Conservation (phyloP, 352 stramenopile species). For the Phytophthora pini region DNA sequence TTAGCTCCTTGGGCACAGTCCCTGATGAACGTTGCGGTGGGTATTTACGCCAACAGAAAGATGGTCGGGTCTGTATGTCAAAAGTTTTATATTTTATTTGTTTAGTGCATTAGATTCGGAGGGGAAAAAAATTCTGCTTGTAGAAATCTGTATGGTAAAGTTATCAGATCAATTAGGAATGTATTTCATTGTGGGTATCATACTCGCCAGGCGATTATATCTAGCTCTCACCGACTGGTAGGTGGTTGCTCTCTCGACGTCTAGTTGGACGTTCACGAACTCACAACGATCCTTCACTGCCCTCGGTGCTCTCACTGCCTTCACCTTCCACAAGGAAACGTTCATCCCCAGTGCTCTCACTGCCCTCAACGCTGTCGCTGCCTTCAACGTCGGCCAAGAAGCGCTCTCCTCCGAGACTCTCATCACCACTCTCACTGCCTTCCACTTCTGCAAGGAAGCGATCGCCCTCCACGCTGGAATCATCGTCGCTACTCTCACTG, state of each 20-base stretch:
- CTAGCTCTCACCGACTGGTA: background rate
- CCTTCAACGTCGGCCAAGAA: background rate
- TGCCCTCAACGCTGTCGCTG: conserved; percentile 12
- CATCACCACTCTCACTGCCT: conserved; percentile 10
- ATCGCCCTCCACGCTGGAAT: background rate
- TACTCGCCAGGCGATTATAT: too few relatives aligned
- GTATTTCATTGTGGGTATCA: too few relatives aligned
- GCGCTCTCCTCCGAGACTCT: conserved; percentile 1
- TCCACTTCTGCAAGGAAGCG: conserved; percentile 15
- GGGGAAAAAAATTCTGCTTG: background rate
- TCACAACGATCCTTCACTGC: conserved; percentile 16
- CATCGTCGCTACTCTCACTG: conserved; percentile 1
- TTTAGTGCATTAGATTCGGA: background rate
- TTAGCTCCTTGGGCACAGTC: background rate
- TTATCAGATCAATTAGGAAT: too few relatives aligned
- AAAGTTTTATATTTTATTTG: too few relatives aligned
- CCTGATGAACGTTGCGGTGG: background rate
- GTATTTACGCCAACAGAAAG: too few relatives aligned
- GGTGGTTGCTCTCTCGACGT: background rate
- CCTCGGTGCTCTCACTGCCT: conserved; percentile 2
- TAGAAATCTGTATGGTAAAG: too few relatives aligned
- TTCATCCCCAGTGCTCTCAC: background rate
- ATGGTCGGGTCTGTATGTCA: background rate
- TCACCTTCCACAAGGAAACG: conserved; percentile 8
- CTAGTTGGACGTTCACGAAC: background rate